Conservation (phyloP, 2,329 filamentous ascomycete genomes). For the Thielaviopsis ethacetica region DNA sequence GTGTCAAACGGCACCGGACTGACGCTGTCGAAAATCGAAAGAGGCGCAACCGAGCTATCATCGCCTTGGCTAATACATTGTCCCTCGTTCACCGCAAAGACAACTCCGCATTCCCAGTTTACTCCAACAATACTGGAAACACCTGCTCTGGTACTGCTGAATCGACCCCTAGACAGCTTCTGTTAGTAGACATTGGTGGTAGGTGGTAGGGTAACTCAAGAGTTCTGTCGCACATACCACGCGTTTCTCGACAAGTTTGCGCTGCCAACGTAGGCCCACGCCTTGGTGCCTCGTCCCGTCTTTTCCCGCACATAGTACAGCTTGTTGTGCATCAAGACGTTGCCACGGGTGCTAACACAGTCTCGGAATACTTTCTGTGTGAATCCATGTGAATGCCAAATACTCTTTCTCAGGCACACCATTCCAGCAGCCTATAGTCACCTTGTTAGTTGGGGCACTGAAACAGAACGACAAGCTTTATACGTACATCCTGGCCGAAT, state of each 20-base stretch:
- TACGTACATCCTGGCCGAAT: constrained; percentile 41
- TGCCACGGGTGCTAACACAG: constrained; percentile 51
- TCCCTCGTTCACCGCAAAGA: constrained; percentile 40
- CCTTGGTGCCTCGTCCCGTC: constrained; percentile 18
- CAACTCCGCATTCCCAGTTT: constrained; percentile 92
- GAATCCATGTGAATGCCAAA: constrained; percentile 55
- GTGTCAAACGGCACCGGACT: constrained; percentile 7
- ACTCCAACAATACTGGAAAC: constrained; percentile 63
- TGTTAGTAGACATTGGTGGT: background rate
- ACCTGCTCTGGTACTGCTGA: constrained; percentile 54
- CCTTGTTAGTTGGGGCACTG: constrained; percentile 9
- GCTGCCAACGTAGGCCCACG: constrained; percentile 78
- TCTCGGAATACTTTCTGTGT: constrained; percentile 58
- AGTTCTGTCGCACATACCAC: constrained; percentile 43
- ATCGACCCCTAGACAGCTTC: constrained; percentile 45
- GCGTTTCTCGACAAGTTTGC: constrained; percentile 88
- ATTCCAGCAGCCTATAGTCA: constrained; percentile 56
- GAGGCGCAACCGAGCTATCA: constrained; percentile 1
- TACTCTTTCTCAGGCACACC: constrained; percentile 59
- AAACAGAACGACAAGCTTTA: background rate
- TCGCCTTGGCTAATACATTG: background rate
- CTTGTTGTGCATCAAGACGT: constrained; percentile 82
- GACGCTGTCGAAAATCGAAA: constrained; percentile 1
- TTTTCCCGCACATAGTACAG: constrained; percentile 35
- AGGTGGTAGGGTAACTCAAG: no score